These are phyloP conservation scores for Cinnamomum chago DNA, from an alignment of 164 flowering plant species.

Conservation along the genomic window DNA sequence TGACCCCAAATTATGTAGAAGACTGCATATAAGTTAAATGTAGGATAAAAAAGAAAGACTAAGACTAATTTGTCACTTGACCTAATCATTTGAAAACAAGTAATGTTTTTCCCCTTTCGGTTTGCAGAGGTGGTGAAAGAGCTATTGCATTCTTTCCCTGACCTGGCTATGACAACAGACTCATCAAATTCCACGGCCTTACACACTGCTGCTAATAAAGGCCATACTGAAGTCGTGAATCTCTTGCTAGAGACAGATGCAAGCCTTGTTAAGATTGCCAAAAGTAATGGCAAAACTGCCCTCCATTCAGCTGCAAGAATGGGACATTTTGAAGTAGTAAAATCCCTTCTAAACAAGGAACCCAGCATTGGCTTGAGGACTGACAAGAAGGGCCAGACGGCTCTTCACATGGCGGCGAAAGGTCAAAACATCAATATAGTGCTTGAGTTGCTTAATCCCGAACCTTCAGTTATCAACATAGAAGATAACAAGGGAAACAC, in stretches of 20 bases:
- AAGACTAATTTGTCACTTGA: neutral
- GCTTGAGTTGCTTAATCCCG: slow-evolving; percentile 67
- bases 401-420: slow-evolving; percentile 96
- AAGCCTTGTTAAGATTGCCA: slow-evolving; percentile 78
- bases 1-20: neutral
- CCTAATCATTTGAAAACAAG: neutral
- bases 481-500: slow-evolving; percentile 87
- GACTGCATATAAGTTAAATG: too few species aligned
- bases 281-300: slow-evolving; percentile 79
- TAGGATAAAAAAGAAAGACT: too few species aligned
- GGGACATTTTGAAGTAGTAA: slow-evolving; percentile 88
- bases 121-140: slow-evolving; percentile 79
- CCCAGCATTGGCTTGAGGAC: slow-evolving; percentile 62
- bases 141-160: slow-evolving; percentile 54
- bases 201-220: slow-evolving; percentile 89
- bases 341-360: slow-evolving; percentile 63
- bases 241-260: slow-evolving; percentile 73
- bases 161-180: slow-evolving; percentile 83
- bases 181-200: slow-evolving; percentile 78
- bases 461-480: slow-evolving; percentile 51
- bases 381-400: slow-evolving; percentile 89
- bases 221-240: slow-evolving; percentile 73
- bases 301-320: slow-evolving; percentile 92
- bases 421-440: slow-evolving; percentile 77
- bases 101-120: neutral